Evolutionary conservation across 192 early-diverging fungal species (phyloP), one percentile per base, ranked within the genome.

Genomic region (Pilobolus umbonatus): DNA sequence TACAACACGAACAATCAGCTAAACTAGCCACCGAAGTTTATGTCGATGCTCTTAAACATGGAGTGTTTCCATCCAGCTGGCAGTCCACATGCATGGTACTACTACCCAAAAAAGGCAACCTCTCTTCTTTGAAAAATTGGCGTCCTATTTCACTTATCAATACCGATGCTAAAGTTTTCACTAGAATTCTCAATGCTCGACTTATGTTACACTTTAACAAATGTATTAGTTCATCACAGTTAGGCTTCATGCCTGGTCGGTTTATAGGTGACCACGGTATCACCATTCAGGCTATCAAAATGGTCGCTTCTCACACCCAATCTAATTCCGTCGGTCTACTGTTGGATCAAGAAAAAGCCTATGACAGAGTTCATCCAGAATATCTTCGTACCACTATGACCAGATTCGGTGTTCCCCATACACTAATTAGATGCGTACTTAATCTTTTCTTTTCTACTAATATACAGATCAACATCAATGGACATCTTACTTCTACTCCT

Each of bases 101-200:
- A 5, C 50, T 68, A 3, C 46, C 26, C 17, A 73, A 68, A 36
- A 73, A 68, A 56, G 66, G 66, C 0, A 52, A 68, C 17, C 19
- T 58, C 9, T 22, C 39, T 2, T 8, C 25, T 1, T 42, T 68
- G 22, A 43, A 49, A 1, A 75, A 60, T 21, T 67, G 34, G 40
- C 40, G 57, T 1, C 65, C 65, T 11, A 19, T 67, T 4, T 29
- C 65, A 17, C 11, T 67, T n/a, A 53, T 55, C n/a, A 67, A 60
- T 44, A 31, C 48, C 2, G 65, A 67, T 34, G 57, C 57, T 1
- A 67, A 67, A 30, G 1, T 67, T 1, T 67, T 67, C 30, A 60
- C 49, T 26, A 0, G 35, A 19, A 0, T 32, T 14, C 8, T 49
- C 45, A 17, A 21, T 9, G 8, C 6, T 0, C 4, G 60, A 21